Conservation (phyloP, 345 rosid genomes). For the Diplotaxis tenuifolia region DNA sequence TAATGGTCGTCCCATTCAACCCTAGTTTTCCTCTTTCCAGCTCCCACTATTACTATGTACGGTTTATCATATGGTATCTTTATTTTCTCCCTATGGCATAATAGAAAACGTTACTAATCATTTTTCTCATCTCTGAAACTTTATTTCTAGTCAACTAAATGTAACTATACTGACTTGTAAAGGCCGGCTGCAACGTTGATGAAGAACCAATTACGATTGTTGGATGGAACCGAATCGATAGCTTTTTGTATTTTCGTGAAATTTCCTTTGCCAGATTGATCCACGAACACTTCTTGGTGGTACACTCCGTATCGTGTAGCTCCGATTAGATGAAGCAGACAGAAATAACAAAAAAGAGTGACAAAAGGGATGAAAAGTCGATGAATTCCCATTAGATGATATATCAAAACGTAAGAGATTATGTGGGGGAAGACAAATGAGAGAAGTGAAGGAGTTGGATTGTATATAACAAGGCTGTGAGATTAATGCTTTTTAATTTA, state of each 20-base stretch:
- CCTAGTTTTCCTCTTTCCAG: slow-evolving; percentile 46
- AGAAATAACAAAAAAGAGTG: slow-evolving; percentile 12
- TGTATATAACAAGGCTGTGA: slow-evolving; percentile 1
- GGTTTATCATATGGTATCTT: slow-evolving; percentile 65
- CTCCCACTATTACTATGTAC: slow-evolving; percentile 56
- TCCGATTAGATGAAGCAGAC: slow-evolving; percentile 8
- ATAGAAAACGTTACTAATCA: slow-evolving; percentile 4
- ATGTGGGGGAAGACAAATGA: neutral
- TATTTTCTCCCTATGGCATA: slow-evolving; percentile 66
- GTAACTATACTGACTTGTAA: slow-evolving; percentile 44
- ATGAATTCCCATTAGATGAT: slow-evolving; percentile 21
- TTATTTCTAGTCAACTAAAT: neutral
- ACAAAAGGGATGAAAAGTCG: neutral
- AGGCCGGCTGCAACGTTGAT: slow-evolving; percentile 50
- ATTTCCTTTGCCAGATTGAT: slow-evolving; percentile 49
- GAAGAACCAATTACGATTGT: slow-evolving; percentile 52
- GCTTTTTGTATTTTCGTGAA: slow-evolving; percentile 61
- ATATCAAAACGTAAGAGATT: slow-evolving; percentile 17
- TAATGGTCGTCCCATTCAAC: slow-evolving; percentile 69
- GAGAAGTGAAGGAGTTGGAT: neutral
- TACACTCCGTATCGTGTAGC: slow-evolving; percentile 11
- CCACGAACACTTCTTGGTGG: slow-evolving; percentile 37
- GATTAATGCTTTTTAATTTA: neutral
- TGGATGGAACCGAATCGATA: slow-evolving; percentile 50
- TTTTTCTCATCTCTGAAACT: neutral